Base-by-base conservation (phyloP, 2,329 filamentous ascomycete genomes). In the Scleromitrula shiraiana region DNA sequence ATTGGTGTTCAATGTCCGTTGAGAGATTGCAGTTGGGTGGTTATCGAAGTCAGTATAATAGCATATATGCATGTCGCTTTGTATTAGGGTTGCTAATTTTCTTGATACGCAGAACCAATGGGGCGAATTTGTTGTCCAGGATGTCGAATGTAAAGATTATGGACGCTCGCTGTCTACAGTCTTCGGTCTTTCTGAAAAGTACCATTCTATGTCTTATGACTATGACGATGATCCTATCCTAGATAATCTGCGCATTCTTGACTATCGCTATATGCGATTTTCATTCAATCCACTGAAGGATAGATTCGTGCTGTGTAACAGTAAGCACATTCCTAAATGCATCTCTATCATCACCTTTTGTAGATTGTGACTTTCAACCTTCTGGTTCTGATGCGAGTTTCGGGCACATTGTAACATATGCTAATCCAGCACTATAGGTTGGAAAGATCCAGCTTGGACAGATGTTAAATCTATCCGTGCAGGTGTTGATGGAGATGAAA, bases 201-300 rank as follows among this genome's bases (percentile, higher is more conserved):
- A 74, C 41, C 68, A 69, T 1, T 71, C 74, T 40, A 56, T 72
- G 6, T 67, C 80, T 15, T 78, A 80, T 50, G 78, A 81, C 19
- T 85, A 93, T 46, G 80, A 85, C 50, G 82, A 86, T 59, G 88
- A 94, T 59, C 88, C 88, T 2, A 76, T 93, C 20, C 70, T 98
- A 54, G 74, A 78, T 14, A 72, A 83, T 51, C 74, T 98, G 15
- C 81, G 84, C 22, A 85, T 82, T 45, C 71, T 98, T 49, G 88
- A 95, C 61, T 98, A 97, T 66, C 83, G 93, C 56, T 97, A 98
- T 63, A 84, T 98, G 53, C 85, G 88, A 41, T 89, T 98, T 59
- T 91, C 85, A 63, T 97, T 86, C 63, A 88, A 98, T 61, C 89
- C 91, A 1, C 63, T 88, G 10, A 85, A 87, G 60, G 93, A 96